Base-by-base conservation (phyloP, 2,329 filamentous ascomycete species). In the Phyllachora maydis region DNA sequence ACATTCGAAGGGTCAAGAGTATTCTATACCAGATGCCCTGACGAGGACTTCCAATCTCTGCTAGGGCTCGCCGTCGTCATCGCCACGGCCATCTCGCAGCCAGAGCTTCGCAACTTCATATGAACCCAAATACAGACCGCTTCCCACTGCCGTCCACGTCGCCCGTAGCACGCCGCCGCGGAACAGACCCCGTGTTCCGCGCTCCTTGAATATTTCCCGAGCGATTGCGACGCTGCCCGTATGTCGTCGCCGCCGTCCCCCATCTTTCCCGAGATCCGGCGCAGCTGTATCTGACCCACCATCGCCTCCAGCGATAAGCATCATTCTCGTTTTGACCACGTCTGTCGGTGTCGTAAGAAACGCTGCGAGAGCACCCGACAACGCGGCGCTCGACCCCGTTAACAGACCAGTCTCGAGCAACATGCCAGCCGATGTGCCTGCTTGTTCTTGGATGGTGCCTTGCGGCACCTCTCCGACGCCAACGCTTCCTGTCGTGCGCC, bases 321-420 rank as follows among this genome's bases (percentile, higher is more conserved):
- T 92, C 47, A 91, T 75, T 23, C 78, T 54, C 32, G 82, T 91
- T 54, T 92, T 91, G 13, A 92, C 64, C 7, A 91, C 79, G 45
- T 92, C 83, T 26, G 82, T 67, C 0, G 83, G 83, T 23, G 82
- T 91, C 2, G 82, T 92, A n/a, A 88, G 43, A 7, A 77, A 61
- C 1, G 82, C 76, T 0, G 81, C 72, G 6, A 85, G 44, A 5
- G 67, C 65, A 0, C 82, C 82, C 0, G 81, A 77, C 10, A 60
- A 44, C 2, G 72, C 78, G 0, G 81, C 82, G 39, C 75, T 77
- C 4, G 62, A 27, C 0, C 74, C 79, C 1, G 78, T 88, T 20
- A 85, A 63, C 2, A 62, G 27, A 0, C 67, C 77, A 13, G 70
- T 71, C 46, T 85, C 73, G 4, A 65, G 32, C 9, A 88, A n/a